A percentile compares a stretch with the other conserved stretches of the same genome.
Conservation (phyloP, 129 eudicot species). For the Flaveria ramosissima region DNA sequence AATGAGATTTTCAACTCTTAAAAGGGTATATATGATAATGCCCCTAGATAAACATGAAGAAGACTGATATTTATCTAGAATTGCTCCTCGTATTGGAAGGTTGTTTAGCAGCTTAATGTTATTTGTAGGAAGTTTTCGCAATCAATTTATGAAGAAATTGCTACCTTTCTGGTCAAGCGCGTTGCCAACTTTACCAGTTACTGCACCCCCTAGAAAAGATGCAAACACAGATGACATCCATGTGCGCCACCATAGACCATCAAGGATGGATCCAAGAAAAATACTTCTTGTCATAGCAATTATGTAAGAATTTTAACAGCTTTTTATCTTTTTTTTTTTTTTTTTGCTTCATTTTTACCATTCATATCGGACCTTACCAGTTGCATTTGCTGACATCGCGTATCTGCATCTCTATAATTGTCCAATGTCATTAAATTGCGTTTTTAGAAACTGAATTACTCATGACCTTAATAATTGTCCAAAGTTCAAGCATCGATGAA, state of each 20-base stretch:
- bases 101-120: not conserved
- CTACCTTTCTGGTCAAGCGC: constrained; percentile 97
- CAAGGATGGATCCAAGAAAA: constrained; percentile 95
- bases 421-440: too few relatives aligned
- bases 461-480: not conserved
- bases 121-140: constrained; percentile 69
- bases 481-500: not conserved
- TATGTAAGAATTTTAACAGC: constrained; percentile 52
- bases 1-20: not conserved
- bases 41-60: not conserved
- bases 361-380: too few relatives aligned
- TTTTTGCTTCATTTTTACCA: not conserved
- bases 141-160: constrained; percentile 71
- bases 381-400: too few relatives aligned
- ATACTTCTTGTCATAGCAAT: constrained; percentile 88
- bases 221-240: constrained; percentile 66
- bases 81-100: constrained; percentile 6
- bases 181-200: constrained; percentile 90
- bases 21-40: not conserved
- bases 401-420: too few relatives aligned
- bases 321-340: too few relatives aligned
- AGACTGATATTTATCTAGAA: not conserved
- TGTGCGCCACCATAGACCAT: constrained; percentile 61
- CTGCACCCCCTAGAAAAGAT: constrained; percentile 82
- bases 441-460: not conserved